A percentile compares a stretch with the other conserved stretches of the same genome.
These are phyloP conservation scores for Arabis alpina DNA, from an alignment of 345 rosid species.

Conservation along the genomic window DNA sequence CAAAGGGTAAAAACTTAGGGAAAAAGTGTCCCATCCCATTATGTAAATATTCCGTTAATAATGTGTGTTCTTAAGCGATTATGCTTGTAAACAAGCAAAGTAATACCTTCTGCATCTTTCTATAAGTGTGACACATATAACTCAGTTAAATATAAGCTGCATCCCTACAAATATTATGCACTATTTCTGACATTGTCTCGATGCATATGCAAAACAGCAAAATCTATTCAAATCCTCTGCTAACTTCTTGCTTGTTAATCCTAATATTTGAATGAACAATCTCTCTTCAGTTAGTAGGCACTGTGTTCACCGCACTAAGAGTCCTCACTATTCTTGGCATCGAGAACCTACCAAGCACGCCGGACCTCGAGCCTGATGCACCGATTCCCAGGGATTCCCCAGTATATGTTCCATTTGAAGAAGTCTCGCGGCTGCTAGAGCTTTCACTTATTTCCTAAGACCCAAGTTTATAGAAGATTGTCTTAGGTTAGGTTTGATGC, in stretches of 20 bases:
- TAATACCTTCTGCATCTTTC: too few species aligned
- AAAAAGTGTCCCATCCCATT: too few species aligned
- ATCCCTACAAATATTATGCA: slow-evolving; percentile 32
- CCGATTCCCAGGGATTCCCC: slow-evolving; percentile 24
- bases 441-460: slow-evolving; percentile 49
- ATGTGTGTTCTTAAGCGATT: neutral
- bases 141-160: slow-evolving; percentile 24
- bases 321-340: slow-evolving; percentile 38
- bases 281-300: slow-evolving; percentile 30
- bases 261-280: neutral
- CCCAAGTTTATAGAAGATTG: slow-evolving; percentile 12
- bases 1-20: too few species aligned
- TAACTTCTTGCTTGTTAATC: slow-evolving; percentile 17
- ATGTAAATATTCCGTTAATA: neutral
- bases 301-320: slow-evolving; percentile 27
- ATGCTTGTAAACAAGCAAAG: too few species aligned
- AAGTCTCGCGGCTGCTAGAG: slow-evolving; percentile 25
- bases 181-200: slow-evolving; percentile 8
- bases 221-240: slow-evolving; percentile 3
- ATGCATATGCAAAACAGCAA: slow-evolving; percentile 17
- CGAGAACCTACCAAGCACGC: slow-evolving; percentile 32
- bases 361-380: slow-evolving; percentile 4
- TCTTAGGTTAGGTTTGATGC: slow-evolving; percentile 11
- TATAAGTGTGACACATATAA: slow-evolving; percentile 21
- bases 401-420: slow-evolving; percentile 28